Percentiles rank a stretch among this genome's conserved stretches.
These are phyloP conservation scores for Candida tallmaniae DNA, from an alignment of 805 yeast species.

Conservation along the genomic window DNA sequence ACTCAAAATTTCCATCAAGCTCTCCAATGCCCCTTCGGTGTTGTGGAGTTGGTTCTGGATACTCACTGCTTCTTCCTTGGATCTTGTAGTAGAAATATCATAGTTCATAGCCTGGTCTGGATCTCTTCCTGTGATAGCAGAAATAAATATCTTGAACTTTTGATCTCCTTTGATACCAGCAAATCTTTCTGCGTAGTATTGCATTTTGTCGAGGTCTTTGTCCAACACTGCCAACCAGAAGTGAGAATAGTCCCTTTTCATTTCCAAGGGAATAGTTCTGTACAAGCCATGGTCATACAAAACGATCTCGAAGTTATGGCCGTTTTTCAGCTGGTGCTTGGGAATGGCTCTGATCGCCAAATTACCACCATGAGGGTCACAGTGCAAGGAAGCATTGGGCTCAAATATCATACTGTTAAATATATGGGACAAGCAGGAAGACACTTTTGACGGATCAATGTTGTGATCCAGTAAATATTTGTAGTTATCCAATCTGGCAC, in stretches of 20 bases:
- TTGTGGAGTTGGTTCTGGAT: slow-evolving; percentile 61
- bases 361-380: slow-evolving; percentile 99
- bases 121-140: slow-evolving; percentile 94
- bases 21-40: slow-evolving; percentile 61
- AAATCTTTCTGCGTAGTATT: slow-evolving; percentile 66
- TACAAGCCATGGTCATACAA: slow-evolving; percentile 95
- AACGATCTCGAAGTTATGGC: slow-evolving; percentile 84
- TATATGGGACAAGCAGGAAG: slow-evolving; percentile 80
- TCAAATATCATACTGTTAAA: slow-evolving; percentile 95
- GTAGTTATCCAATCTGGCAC: slow-evolving; percentile 78
- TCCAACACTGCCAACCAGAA: slow-evolving; percentile 91
- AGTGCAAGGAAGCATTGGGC: slow-evolving; percentile 86
- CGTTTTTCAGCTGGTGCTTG: slow-evolving; percentile 17
- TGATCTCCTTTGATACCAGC: slow-evolving; percentile 76
- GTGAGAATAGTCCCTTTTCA: slow-evolving; percentile 79
- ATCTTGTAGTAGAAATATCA: slow-evolving; percentile 50
- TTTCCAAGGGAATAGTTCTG: slow-evolving; percentile 70
- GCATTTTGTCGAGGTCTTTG: slow-evolving; percentile 62
- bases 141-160: slow-evolving; percentile 74
- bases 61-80: slow-evolving; percentile 55
- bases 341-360: slow-evolving; percentile 62
- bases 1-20: slow-evolving; percentile 74
- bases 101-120: slow-evolving; percentile 68
- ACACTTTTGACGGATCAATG: slow-evolving; percentile 74
- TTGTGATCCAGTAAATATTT: slow-evolving; percentile 55